Evolutionary conservation across 2,329 filamentous ascomycete species (phyloP).

Genomic region (Colletotrichum sp.): DNA sequence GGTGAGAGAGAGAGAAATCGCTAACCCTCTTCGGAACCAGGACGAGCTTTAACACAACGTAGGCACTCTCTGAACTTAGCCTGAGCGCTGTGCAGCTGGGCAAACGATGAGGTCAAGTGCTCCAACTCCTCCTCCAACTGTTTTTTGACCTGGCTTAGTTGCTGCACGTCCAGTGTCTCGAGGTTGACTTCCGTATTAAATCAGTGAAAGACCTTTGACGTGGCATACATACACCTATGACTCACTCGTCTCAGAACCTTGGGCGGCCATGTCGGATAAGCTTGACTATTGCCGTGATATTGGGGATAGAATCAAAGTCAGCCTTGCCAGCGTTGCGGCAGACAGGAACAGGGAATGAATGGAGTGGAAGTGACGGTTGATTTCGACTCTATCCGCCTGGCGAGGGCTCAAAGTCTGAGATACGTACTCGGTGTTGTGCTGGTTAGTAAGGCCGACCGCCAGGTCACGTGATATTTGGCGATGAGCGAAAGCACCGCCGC

Average conservation of each 20-base stretch:
- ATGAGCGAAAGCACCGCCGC: background rate
- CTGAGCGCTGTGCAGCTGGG: constrained; percentile 88
- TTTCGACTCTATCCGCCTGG: background rate
- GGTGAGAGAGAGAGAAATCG: background rate
- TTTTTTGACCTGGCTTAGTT: constrained; percentile 91
- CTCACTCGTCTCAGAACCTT: constrained; percentile 17
- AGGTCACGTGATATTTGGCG: background rate
- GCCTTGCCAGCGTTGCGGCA: background rate
- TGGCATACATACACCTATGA: background rate
- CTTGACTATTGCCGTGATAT: background rate
- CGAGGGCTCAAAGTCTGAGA: background rate
- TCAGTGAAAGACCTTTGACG: background rate
- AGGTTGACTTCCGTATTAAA: constrained; percentile 57
- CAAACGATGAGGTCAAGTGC: constrained; percentile 88
- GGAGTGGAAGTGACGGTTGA: background rate
- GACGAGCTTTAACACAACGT: constrained; percentile 66
- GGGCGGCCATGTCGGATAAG: constrained; percentile 7
- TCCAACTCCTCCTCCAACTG: constrained; percentile 96
- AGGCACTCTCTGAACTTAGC: constrained; percentile 92
- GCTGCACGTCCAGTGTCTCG: constrained; percentile 78
- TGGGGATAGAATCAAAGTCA: background rate
- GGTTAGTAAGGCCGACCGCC: background rate
- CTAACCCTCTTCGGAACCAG: constrained; percentile 35
- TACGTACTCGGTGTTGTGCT: background rate
- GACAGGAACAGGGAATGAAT: background rate